Evolutionary conservation across 176 grass and related monocot species (phyloP).

Genomic region (Saccharum spontaneum): DNA sequence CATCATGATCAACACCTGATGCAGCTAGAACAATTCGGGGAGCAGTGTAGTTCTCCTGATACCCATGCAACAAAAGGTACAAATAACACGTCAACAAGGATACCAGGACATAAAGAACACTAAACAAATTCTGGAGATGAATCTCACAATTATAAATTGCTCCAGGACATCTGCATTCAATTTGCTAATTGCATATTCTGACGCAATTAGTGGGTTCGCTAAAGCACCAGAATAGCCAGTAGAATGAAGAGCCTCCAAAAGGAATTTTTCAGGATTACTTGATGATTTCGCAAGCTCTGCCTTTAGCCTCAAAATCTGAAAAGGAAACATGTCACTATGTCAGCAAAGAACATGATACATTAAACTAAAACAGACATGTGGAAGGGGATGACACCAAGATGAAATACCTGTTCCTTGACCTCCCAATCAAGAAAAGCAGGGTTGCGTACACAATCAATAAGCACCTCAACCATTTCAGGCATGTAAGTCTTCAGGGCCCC

Average conservation of each 20-base stretch:
- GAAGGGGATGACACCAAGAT: slow-evolving; percentile 12
- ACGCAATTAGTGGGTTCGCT: slow-evolving; percentile 76
- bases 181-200: slow-evolving; percentile 62
- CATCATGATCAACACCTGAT: slow-evolving; percentile 82
- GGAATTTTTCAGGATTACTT: slow-evolving; percentile 69
- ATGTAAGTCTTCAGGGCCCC: slow-evolving; percentile 78
- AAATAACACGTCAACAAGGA: slow-evolving; percentile 12
- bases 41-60: slow-evolving; percentile 82
- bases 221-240: slow-evolving; percentile 94
- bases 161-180: slow-evolving; percentile 71
- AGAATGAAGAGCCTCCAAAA: slow-evolving; percentile 95
- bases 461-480: slow-evolving; percentile 96
- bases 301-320: slow-evolving; percentile 62
- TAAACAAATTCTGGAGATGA: slow-evolving; percentile 30
- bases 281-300: slow-evolving; percentile 60
- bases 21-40: slow-evolving; percentile 82
- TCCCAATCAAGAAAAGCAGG: slow-evolving; percentile 93
- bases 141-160: slow-evolving; percentile 71
- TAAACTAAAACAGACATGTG: slow-evolving; percentile 8
- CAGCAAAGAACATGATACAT: neutral
- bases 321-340: slow-evolving; percentile 32
- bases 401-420: slow-evolving; percentile 87
- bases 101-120: slow-evolving; percentile 2
- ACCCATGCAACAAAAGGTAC: slow-evolving; percentile 32
- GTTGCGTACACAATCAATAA: slow-evolving; percentile 83